Conservation (phyloP, 345 rosid genomes). For the Garcia nutans region DNA sequence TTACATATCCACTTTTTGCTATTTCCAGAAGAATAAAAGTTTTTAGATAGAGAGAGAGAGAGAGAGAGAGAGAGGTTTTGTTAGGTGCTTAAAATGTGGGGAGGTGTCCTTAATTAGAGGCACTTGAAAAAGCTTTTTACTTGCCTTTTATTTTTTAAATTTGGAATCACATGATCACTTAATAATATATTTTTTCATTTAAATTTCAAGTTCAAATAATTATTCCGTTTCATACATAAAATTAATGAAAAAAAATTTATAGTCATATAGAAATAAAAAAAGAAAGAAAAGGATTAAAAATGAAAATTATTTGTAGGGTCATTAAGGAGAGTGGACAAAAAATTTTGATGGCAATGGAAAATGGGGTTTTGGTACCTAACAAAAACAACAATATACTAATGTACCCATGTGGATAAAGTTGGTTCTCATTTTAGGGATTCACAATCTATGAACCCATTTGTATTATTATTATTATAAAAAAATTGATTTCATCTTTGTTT, state of each 20-base stretch:
- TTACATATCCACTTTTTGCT: constrained; percentile 2
- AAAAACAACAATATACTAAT: constrained; percentile 11
- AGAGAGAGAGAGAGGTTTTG: constrained; percentile 13
- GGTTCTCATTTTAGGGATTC: constrained; percentile 22
- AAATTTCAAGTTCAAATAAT: too few species aligned
- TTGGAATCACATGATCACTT: too few species aligned
- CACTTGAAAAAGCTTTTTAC: background rate
- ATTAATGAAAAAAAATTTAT: too few species aligned
- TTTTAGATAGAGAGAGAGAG: background rate
- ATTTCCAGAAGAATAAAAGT: constrained; percentile 27
- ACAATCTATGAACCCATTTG: background rate
- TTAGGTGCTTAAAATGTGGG: constrained; percentile 3
- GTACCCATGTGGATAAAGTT: constrained; percentile 40
- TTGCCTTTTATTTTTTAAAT: background rate
- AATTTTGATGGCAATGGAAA: constrained; percentile 13
- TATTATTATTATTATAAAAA: background rate
- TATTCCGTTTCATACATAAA: too few species aligned
- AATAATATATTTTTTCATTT: too few species aligned
- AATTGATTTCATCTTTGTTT: background rate
- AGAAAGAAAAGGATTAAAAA: background rate
- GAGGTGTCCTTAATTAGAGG: background rate
- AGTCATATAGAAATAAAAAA: too few species aligned
- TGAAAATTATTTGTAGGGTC: constrained; percentile 27
- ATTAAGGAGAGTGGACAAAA: constrained; percentile 17
- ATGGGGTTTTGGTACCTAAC: constrained; percentile 13